These are phyloP conservation scores for Penicillium nucicola DNA, from an alignment of 495 filamentous ascomycete species.

Conservation along the genomic window DNA sequence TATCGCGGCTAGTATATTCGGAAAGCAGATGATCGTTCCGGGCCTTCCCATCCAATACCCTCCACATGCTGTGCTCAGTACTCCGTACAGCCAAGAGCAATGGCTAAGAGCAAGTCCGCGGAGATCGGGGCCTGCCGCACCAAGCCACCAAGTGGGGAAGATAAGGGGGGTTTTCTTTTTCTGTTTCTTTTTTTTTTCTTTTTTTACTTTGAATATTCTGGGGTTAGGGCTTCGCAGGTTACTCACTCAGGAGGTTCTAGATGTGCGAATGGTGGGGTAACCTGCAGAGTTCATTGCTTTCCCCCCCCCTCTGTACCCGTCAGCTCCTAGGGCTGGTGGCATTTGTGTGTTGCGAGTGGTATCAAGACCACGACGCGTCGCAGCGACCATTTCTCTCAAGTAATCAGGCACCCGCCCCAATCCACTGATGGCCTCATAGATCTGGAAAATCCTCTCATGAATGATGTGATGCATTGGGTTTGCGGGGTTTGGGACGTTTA, in stretches of 20 bases:
- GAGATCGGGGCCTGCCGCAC: slow-evolving; percentile 23
- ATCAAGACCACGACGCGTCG: too few species aligned
- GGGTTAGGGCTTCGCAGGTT: background rate
- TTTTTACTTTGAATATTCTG: too few species aligned
- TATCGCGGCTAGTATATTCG: too few species aligned
- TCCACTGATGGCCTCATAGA: background rate
- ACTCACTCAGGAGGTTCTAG: background rate
- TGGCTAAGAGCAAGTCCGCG: slow-evolving; percentile 10
- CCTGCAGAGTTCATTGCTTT: background rate
- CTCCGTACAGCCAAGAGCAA: too few species aligned
- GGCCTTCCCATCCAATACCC: too few species aligned
- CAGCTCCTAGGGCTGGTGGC: too few species aligned
- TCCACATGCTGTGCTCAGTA: too few species aligned
- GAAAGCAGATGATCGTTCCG: too few species aligned
- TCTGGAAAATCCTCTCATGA: background rate
- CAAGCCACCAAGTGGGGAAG: slow-evolving; percentile 13
- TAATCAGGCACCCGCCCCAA: too few species aligned
- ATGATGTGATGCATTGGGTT: slow-evolving; percentile 4
- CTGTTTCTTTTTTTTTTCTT: too few species aligned
- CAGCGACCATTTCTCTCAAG: too few species aligned
- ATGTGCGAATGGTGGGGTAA: background rate
- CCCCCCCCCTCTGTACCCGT: background rate
- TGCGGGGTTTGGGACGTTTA: background rate
- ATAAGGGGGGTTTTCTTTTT: background rate
- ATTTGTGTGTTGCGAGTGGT: too few species aligned